Conservation (phyloP, 768 basidiomycete genomes). For the Hysterangium stoloniferum region DNA sequence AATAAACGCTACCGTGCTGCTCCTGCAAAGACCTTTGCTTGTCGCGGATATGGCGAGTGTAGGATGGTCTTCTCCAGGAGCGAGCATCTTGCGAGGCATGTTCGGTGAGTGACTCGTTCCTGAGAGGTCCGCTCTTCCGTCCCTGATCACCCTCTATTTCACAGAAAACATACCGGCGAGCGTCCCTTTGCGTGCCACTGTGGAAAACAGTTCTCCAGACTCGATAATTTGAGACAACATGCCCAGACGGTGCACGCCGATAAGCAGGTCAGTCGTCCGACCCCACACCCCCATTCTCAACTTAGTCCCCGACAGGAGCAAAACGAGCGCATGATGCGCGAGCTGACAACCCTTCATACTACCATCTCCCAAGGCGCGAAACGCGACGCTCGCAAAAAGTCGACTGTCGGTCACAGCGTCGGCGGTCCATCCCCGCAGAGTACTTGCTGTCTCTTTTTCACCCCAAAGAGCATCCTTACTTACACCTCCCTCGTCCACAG, state of each 20-base stretch:
- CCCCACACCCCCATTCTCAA: neutral
- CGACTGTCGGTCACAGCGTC: neutral
- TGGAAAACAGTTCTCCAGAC: slow-evolving; percentile 87
- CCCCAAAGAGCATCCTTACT: neutral
- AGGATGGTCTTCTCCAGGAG: slow-evolving; percentile 94
- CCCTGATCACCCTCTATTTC: slow-evolving; percentile 7
- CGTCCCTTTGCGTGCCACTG: slow-evolving; percentile 96
- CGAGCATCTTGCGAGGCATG: slow-evolving; percentile 93
- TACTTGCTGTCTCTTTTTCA: neutral
- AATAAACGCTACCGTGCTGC: slow-evolving; percentile 71
- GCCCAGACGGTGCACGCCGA: slow-evolving; percentile 97
- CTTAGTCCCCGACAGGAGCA: slow-evolving; percentile 34
- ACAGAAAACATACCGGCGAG: slow-evolving; percentile 96
- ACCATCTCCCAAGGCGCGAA: slow-evolving; percentile 53
- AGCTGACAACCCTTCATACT: slow-evolving; percentile 76
- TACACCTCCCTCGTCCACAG: slow-evolving; percentile 28
- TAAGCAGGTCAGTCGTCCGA: slow-evolving; percentile 40
- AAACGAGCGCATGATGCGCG: slow-evolving; percentile 89
- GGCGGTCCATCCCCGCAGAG: neutral
- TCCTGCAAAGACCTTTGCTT: slow-evolving; percentile 91
- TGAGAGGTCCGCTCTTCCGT: slow-evolving; percentile 11
- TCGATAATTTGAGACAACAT: slow-evolving; percentile 96
- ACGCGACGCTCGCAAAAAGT: slow-evolving; percentile 13
- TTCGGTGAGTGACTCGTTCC: slow-evolving; percentile 58
- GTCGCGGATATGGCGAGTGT: slow-evolving; percentile 91